phyloP scores from a whole-genome alignment of 371 early-diverging fungal species.

The Choanephora cucurbitarum region DNA sequence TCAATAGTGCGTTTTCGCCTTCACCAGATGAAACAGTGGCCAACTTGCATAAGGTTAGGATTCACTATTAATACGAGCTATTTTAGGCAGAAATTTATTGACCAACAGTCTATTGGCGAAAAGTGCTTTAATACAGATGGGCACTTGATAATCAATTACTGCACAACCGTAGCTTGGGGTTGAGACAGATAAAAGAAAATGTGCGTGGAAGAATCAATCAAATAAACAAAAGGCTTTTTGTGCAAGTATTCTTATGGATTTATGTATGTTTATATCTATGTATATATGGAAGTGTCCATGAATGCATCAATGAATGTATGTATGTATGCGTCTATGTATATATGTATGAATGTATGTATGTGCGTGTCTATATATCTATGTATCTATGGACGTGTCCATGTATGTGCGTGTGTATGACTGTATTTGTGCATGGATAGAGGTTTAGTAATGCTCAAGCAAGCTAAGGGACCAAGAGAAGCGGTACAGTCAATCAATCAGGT shows the following conservation, averaged over 20 bases:
- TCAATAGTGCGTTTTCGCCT: constrained; percentile 93
- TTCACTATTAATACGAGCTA: background rate
- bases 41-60: constrained; percentile 79
- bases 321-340: constrained; percentile 2
- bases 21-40: constrained; percentile 88
- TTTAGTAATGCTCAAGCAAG: too few relatives aligned
- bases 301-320: background rate
- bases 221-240: too few relatives aligned
- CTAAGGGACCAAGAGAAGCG: background rate
- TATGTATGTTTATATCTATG: too few relatives aligned
- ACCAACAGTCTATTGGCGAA: background rate
- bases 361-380: too few relatives aligned
- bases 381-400: too few relatives aligned
- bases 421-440: too few relatives aligned
- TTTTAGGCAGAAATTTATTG: background rate
- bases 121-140: constrained; percentile 83
- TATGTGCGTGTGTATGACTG: too few relatives aligned
- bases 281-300: too few relatives aligned
- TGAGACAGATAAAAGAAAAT: constrained; percentile 29
- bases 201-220: too few relatives aligned
- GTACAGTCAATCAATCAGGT: constrained; percentile 1
- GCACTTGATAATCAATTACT: constrained; percentile 86
- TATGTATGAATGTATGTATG: background rate
- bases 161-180: constrained; percentile 91
- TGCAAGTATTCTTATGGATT: too few relatives aligned